These are phyloP conservation scores for Chenopodium album DNA, from an alignment of 148 eudicot genomes.

Conservation along the genomic window DNA sequence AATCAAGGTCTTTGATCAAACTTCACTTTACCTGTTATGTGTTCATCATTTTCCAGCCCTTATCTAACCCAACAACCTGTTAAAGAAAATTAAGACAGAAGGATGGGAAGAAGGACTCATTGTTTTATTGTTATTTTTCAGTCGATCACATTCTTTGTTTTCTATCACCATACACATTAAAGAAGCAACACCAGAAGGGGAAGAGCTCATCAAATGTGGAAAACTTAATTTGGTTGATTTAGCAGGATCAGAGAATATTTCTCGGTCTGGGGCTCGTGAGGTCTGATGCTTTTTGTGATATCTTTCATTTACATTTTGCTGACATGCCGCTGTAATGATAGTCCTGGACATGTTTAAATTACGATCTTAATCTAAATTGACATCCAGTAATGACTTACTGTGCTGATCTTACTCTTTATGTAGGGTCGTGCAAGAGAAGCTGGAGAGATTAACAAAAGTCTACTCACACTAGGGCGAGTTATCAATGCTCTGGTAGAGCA, in stretches of 20 bases:
- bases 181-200: conserved; percentile 96
- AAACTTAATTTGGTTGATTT: conserved; percentile 89
- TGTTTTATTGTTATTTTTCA: conserved; percentile 29
- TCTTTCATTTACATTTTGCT: not conserved
- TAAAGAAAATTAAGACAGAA: not conserved
- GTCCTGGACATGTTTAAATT: not conserved
- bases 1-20: conserved; percentile 58
- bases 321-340: not conserved
- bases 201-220: conserved; percentile 96
- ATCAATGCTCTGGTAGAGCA: conserved; percentile 95
- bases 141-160: conserved; percentile 93
- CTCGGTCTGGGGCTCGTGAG: conserved; percentile 97
- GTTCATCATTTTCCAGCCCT: not conserved
- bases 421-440: conserved; percentile 99
- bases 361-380: not conserved
- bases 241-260: conserved; percentile 95
- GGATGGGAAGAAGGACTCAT: not conserved
- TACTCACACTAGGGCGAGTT: conserved; percentile 85
- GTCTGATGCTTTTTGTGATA: conserved; percentile 27
- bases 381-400: not conserved
- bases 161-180: conserved; percentile 94
- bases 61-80: not conserved
- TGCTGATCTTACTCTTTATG: not conserved
- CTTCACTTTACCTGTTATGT: not conserved
- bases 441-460: conserved; percentile 94